Conservation (phyloP, 192 early-diverging fungal species). For the Coemansia sp. region DNA sequence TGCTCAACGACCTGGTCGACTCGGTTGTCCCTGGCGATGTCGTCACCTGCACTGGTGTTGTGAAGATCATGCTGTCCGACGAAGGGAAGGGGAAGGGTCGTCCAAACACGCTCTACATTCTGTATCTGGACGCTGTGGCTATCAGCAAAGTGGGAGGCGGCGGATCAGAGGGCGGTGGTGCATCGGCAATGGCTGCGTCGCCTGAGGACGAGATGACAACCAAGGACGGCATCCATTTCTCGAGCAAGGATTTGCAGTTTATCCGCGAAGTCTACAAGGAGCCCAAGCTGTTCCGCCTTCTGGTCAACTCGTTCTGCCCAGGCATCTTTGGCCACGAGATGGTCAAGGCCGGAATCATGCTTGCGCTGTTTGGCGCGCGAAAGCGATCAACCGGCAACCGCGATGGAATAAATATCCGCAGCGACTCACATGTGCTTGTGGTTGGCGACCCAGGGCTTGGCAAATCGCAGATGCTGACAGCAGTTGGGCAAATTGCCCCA, state of each 20-base stretch:
- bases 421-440: constrained; percentile 72
- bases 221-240: constrained; percentile 72
- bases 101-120: constrained; percentile 65
- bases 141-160: constrained; percentile 60
- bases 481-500: constrained; percentile 76
- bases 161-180: constrained; percentile 19
- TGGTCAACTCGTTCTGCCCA: constrained; percentile 81
- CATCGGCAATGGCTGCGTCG: neutral
- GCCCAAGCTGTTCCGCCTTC: constrained; percentile 65
- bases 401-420: constrained; percentile 57
- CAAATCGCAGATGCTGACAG: constrained; percentile 85
- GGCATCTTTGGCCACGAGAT: constrained; percentile 81
- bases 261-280: constrained; percentile 64
- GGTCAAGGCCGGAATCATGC: constrained; percentile 80
- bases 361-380: constrained; percentile 73
- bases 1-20: constrained; percentile 74
- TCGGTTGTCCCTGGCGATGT: constrained; percentile 80
- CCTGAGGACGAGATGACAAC: constrained; percentile 48
- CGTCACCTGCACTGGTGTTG: constrained; percentile 70
- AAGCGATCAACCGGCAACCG: constrained; percentile 23
- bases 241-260: constrained; percentile 68
- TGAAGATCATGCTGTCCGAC: constrained; percentile 69
- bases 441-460: constrained; percentile 87
- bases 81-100: constrained; percentile 59
- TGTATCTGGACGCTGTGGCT: constrained; percentile 72